These are phyloP conservation scores for Gnomoniopsis smithogilvyi DNA, from an alignment of 2,329 filamentous ascomycete genomes.

Conservation along the genomic window DNA sequence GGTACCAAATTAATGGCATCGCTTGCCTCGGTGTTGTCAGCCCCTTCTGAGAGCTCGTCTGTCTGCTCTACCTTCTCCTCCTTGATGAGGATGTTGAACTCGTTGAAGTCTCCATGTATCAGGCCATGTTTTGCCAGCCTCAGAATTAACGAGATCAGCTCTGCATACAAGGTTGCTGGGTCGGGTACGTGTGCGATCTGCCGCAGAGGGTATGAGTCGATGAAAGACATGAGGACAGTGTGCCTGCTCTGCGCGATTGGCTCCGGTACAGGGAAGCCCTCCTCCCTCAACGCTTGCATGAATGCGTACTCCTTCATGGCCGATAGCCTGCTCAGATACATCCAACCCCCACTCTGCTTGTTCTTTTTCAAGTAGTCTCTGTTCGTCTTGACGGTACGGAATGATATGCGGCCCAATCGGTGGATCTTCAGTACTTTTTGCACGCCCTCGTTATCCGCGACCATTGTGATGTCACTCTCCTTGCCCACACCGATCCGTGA, in stretches of 20 bases:
- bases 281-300: slow-evolving; percentile 79
- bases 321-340: slow-evolving; percentile 93
- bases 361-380: slow-evolving; percentile 81
- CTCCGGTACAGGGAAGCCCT: slow-evolving; percentile 85
- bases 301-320: slow-evolving; percentile 94
- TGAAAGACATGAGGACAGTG: slow-evolving; percentile 92
- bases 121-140: slow-evolving; percentile 80
- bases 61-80: slow-evolving; percentile 51
- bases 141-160: slow-evolving; percentile 83
- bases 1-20: slow-evolving; percentile 60
- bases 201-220: slow-evolving; percentile 88
- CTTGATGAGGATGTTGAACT: slow-evolving; percentile 96
- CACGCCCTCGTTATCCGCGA: slow-evolving; percentile 72
- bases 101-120: slow-evolving; percentile 98
- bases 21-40: slow-evolving; percentile 22
- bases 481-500: slow-evolving; percentile 95
- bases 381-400: slow-evolving; percentile 93
- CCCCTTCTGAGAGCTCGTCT: slow-evolving; percentile 38
- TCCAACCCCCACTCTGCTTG: slow-evolving; percentile 77
- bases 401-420: slow-evolving; percentile 90
- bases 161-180: slow-evolving; percentile 82
- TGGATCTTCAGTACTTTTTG: slow-evolving; percentile 94
- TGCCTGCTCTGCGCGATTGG: slow-evolving; percentile 88
- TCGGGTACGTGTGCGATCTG: slow-evolving; percentile 83
- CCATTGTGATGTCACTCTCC: slow-evolving; percentile 95